Evolutionary conservation across 306 rosid species (phyloP), one percentile per base, ranked within the genome.

Genomic region (Fragaria vesca): DNA sequence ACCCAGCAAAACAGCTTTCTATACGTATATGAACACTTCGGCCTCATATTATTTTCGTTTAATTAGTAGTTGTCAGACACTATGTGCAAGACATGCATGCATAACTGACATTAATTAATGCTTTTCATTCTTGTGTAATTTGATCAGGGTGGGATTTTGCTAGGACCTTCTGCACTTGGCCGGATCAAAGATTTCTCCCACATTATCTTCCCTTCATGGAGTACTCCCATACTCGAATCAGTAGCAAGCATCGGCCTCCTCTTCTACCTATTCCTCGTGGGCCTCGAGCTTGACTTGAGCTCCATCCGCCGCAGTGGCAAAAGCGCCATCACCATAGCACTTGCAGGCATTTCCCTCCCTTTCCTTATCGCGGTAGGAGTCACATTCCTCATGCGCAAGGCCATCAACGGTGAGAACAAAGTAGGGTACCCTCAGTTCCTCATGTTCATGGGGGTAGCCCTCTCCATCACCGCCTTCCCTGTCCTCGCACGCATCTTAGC

Each of bases 381-480:
- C 51, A 20, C 81, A 38, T 78, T 70, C 58, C 15, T 71, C 48
- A 32, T 60, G 50, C 76, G 70, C 17, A 43, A 63, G 36, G 71
- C 45, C 20, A n/a, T 60, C 42, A 18, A 46, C 17, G 81, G 65
- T 5, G 76, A 45, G 50, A 55, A 73, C 77, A 73, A 7, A 16
- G 77, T 24, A 10, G 68, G 77, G 15, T 57, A 38, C 77, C 17
- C 26, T 42, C 62, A 60, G 57, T 36, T 11, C 28, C 76, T 78
- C 51, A 20, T 78, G 38, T 71, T 78, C 76, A 71, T 34, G 0
- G 76, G 81, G 11, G 76, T 78, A 21, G 68, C 76, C 48, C 71
- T 78, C n/a, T 78, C 81, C 63, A 34, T 78, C 55, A 78, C 81
- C 1, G 81, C 81, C 4, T 78, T 78, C 76, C 81, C 81, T 7